A percentile compares a stretch with the other conserved stretches of the same genome.
Evolutionary conservation across 331 rosid genomes (phyloP).

Genomic region (Prunus yedoensis): DNA sequence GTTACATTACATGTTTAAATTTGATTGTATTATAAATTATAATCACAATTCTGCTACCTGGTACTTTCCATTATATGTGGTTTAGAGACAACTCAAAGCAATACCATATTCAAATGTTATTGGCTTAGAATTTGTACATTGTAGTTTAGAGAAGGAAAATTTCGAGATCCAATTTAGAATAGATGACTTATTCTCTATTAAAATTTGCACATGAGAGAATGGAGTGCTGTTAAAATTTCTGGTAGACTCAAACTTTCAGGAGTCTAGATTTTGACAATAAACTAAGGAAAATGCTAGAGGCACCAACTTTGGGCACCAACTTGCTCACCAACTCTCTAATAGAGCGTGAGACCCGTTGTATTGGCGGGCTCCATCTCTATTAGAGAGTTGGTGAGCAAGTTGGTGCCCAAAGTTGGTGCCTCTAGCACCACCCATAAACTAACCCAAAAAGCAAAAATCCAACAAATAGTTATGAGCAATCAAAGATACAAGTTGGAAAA

Average conservation of each 20-base stretch:
- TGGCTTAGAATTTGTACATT: not conserved
- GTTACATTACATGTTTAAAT: not conserved
- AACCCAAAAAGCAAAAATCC: not conserved
- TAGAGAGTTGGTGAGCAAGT: too few relatives aligned
- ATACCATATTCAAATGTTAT: not conserved
- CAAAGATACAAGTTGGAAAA: too few relatives aligned
- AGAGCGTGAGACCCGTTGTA: too few relatives aligned
- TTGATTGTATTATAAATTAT: not conserved
- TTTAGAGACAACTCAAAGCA: not conserved
- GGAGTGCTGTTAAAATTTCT: not conserved
- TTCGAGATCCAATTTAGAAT: not conserved
- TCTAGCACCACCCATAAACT: too few relatives aligned
- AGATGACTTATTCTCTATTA: not conserved
- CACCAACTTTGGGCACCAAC: too few relatives aligned
- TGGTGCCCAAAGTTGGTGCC: too few relatives aligned
- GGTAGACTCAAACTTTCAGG: not conserved
- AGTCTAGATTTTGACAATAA: slow-evolving; percentile 1
- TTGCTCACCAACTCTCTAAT: too few relatives aligned
- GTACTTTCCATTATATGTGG: not conserved
- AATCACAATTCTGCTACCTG: not conserved
- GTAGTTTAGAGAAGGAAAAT: not conserved
- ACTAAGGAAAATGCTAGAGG: too few relatives aligned
- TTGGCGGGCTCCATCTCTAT: too few relatives aligned
- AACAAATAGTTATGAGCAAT: not conserved
- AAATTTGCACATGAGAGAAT: not conserved